These are phyloP conservation scores for Fusarium beomiforme DNA, from an alignment of 2,329 filamentous ascomycete genomes.

Conservation along the genomic window DNA sequence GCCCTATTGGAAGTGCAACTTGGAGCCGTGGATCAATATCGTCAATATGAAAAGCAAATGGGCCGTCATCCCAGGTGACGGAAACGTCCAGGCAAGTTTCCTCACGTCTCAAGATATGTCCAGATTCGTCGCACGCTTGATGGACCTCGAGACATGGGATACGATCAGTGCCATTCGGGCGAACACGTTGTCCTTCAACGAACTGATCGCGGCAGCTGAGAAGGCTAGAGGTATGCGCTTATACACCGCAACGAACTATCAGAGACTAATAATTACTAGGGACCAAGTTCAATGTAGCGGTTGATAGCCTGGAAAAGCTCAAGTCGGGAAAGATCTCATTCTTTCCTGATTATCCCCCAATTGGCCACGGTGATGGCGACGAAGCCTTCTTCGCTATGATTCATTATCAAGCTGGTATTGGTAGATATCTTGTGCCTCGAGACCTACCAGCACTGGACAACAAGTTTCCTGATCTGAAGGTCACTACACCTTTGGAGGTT, in stretches of 20 bases:
- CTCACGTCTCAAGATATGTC: constrained; percentile 38
- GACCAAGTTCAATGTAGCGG: constrained; percentile 16
- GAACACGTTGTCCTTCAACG: constrained; percentile 19
- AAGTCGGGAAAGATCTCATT: constrained; percentile 40
- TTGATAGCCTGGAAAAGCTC: constrained; percentile 36
- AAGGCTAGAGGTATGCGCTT: constrained; percentile 12
- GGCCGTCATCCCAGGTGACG: constrained; percentile 30
- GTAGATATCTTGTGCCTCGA: constrained; percentile 11
- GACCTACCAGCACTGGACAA: constrained; percentile 4
- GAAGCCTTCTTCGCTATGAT: constrained; percentile 35
- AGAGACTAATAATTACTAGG: background rate
- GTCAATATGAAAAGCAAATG: constrained; percentile 39
- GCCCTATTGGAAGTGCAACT: constrained; percentile 31
- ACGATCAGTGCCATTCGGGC: constrained; percentile 16
- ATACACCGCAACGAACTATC: accelerated
- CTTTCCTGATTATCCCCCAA: constrained; percentile 27
- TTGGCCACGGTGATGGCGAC: constrained; percentile 24
- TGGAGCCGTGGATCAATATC: constrained; percentile 39
- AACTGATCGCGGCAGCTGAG: constrained; percentile 22
- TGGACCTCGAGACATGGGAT: constrained; percentile 26
- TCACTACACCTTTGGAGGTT: constrained; percentile 22
- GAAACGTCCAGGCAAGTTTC: constrained; percentile 22
- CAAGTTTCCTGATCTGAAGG: constrained; percentile 22
- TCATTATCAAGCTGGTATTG: constrained; percentile 30
- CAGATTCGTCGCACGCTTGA: constrained; percentile 22